These are phyloP conservation scores for Papilionanthe hybrid DNA, from an alignment of 116 monocot species.

Conservation along the genomic window DNA sequence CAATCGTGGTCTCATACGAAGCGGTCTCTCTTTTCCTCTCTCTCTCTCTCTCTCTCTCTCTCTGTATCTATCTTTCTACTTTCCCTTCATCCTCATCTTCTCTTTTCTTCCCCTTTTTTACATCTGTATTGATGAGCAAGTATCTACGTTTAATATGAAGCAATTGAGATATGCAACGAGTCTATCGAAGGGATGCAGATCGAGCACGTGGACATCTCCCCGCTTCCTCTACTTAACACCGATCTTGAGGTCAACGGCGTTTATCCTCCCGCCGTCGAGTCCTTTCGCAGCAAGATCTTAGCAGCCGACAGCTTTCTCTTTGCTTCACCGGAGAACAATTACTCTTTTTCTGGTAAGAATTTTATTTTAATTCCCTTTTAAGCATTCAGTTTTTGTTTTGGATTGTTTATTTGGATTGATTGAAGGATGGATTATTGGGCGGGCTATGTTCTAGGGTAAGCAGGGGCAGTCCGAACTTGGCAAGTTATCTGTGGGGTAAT, in stretches of 20 bases:
- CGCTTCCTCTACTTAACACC: slow-evolving; percentile 45
- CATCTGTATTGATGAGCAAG: neutral
- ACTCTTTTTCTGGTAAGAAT: slow-evolving; percentile 35
- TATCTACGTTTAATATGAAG: slow-evolving; percentile 11
- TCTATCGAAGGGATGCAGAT: slow-evolving; percentile 38
- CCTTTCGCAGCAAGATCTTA: slow-evolving; percentile 32
- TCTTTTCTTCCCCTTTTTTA: neutral
- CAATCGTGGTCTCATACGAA: slow-evolving; percentile 28
- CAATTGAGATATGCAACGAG: slow-evolving; percentile 39
- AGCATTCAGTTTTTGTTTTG: too few species aligned
- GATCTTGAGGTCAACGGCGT: slow-evolving; percentile 46
- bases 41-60: neutral
- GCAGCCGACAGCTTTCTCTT: slow-evolving; percentile 46
- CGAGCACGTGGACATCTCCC: slow-evolving; percentile 31
- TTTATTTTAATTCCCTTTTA: neutral
- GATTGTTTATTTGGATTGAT: too few species aligned
- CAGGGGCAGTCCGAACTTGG: too few species aligned
- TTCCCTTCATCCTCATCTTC: neutral
- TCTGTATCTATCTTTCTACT: neutral
- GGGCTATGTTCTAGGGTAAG: too few species aligned
- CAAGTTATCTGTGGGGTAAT: too few species aligned
- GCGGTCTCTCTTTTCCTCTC: slow-evolving; percentile 1
- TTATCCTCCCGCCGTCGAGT: slow-evolving; percentile 34
- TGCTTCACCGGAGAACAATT: slow-evolving; percentile 55
- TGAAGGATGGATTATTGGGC: too few species aligned